Percentiles rank a stretch among this genome's conserved stretches.
phyloP scores from a whole-genome alignment of 148 eudicot genomes.

The Pharnaceum exiguum region DNA sequence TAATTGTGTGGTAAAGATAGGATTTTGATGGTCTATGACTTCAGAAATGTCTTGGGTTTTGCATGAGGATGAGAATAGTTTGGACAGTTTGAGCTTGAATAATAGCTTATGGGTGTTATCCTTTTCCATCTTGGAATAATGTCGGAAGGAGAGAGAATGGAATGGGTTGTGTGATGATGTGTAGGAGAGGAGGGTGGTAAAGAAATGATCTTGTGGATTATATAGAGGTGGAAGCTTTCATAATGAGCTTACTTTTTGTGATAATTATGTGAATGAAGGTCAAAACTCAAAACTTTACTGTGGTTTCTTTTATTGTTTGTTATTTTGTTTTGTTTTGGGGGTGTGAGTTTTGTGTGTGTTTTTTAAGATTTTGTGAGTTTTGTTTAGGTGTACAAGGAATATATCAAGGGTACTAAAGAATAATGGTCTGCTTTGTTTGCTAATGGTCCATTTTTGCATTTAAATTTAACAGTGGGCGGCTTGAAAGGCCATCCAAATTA shows the following conservation, averaged over 20 bases:
- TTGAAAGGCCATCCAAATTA: no score
- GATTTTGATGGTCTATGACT: slow-evolving; percentile 27
- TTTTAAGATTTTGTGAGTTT: no score
- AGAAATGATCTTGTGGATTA: slow-evolving; percentile 20
- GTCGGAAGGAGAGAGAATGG: slow-evolving; percentile 20
- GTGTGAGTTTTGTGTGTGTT: no score
- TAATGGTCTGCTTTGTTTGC: no score
- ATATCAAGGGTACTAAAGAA: no score
- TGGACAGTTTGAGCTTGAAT: slow-evolving; percentile 37
- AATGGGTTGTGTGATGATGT: neutral
- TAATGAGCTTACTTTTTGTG: slow-evolving; percentile 3
- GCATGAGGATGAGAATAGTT: slow-evolving; percentile 44
- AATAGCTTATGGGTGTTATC: slow-evolving; percentile 6
- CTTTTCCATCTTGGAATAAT: slow-evolving; percentile 35
- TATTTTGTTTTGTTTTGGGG: neutral
- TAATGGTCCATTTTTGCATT: no score
- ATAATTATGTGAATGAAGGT: slow-evolving; percentile 11
- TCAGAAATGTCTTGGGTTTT: slow-evolving; percentile 32
- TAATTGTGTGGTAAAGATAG: slow-evolving; percentile 26
- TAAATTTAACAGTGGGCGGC: no score
- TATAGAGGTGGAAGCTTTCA: slow-evolving; percentile 8
- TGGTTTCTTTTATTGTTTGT: neutral
- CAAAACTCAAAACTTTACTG: neutral
- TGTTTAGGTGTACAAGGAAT: no score
- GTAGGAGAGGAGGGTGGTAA: slow-evolving; percentile 16